Evolutionary conservation across 1,284 basidiomycete genomes (phyloP).

Genomic region (Cryptococcus sp.): DNA sequence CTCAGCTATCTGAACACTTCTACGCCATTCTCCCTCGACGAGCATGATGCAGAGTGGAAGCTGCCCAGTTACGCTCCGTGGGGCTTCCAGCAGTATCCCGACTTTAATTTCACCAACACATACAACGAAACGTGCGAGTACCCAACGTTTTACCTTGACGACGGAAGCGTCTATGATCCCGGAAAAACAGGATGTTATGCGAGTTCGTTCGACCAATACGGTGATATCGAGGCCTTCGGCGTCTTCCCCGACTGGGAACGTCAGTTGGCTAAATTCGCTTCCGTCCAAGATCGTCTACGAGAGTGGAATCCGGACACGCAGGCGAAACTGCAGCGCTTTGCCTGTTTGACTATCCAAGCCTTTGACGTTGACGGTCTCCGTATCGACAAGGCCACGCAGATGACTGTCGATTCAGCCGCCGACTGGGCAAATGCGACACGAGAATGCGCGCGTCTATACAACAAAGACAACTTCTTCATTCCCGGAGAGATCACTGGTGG

Average conservation of each 20-base stretch:
- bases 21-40: slow-evolving; percentile 72
- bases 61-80: slow-evolving; percentile 73
- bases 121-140: slow-evolving; percentile 73
- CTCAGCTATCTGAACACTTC: slow-evolving; percentile 72
- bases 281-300: slow-evolving; percentile 87
- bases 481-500: slow-evolving; percentile 92
- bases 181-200: slow-evolving; percentile 67
- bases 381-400: slow-evolving; percentile 89
- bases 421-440: slow-evolving; percentile 72
- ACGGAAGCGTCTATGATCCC: slow-evolving; percentile 65
- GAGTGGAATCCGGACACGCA: slow-evolving; percentile 80
- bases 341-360: slow-evolving; percentile 79
- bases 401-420: slow-evolving; percentile 76
- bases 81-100: slow-evolving; percentile 78
- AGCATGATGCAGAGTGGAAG: slow-evolving; percentile 77
- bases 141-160: slow-evolving; percentile 76
- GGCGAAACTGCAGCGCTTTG: slow-evolving; percentile 71
- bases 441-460: slow-evolving; percentile 66
- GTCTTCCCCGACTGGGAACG: slow-evolving; percentile 77
- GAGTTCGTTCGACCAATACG: slow-evolving; percentile 89
- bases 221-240: slow-evolving; percentile 94
- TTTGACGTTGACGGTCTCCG: slow-evolving; percentile 89
- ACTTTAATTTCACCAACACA: slow-evolving; percentile 62
- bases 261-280: slow-evolving; percentile 89
- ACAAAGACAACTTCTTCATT: slow-evolving; percentile 85